Conservation (phyloP, 2,329 filamentous ascomycete species). For the Colletotrichum shisoi region DNA sequence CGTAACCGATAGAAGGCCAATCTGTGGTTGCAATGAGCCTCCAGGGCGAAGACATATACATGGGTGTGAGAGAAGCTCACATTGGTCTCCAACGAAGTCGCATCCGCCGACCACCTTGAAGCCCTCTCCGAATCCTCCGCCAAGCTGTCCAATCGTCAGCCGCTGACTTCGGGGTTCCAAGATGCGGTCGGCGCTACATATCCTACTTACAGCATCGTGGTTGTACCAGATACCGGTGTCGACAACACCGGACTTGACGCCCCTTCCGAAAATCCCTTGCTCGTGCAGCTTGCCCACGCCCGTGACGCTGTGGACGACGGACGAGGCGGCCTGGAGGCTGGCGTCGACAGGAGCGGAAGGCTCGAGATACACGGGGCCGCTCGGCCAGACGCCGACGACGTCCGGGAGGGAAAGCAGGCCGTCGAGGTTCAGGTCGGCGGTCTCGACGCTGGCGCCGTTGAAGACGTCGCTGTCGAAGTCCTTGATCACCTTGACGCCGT, state of each 20-base stretch:
- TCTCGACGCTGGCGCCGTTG: constrained; percentile 48
- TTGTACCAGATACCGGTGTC: constrained; percentile 54
- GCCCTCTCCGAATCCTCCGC: constrained; percentile 30
- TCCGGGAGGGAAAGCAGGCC: constrained; percentile 47
- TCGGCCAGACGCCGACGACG: constrained; percentile 50
- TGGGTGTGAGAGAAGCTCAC: not conserved
- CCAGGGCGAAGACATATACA: not conserved
- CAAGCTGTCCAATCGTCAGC: constrained; percentile 13
- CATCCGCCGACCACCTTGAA: constrained; percentile 42
- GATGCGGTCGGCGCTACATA: not conserved
- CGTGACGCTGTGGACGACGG: constrained; percentile 48
- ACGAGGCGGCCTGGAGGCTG: not conserved
- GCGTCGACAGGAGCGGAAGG: constrained; percentile 6
- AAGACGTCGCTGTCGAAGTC: constrained; percentile 46
- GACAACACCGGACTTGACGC: constrained; percentile 51
- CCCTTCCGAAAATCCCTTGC: constrained; percentile 50
- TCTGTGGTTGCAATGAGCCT: not conserved
- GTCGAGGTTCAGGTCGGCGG: constrained; percentile 47
- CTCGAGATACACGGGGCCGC: constrained; percentile 20
- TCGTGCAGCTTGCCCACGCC: constrained; percentile 52
- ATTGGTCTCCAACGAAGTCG: constrained; percentile 43
- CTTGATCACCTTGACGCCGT: constrained; percentile 25
- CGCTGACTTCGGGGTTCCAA: not conserved
- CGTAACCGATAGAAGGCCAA: constrained; percentile 26
- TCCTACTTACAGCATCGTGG: constrained; percentile 48